A percentile compares a stretch with the other conserved stretches of the same genome.
phyloP scores from a whole-genome alignment of 371 early-diverging fungal species.

The Rhizomucor miehei region DNA sequence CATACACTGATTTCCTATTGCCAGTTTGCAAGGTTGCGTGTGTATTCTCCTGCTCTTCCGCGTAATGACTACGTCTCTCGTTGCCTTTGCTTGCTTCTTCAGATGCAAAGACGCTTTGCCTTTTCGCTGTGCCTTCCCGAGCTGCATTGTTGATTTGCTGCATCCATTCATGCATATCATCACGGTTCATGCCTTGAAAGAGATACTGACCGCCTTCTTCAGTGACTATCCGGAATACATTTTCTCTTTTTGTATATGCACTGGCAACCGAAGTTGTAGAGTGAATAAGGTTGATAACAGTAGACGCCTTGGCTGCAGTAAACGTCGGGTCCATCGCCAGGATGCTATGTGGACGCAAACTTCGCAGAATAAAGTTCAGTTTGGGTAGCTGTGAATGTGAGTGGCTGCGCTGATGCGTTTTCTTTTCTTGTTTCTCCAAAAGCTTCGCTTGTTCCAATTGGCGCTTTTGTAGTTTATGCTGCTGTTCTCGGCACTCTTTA shows the following conservation, averaged over 20 bases:
- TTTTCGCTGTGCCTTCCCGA: constrained; percentile 70
- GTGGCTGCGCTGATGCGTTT: constrained; percentile 8
- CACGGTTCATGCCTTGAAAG: constrained; percentile 67
- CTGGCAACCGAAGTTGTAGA: constrained; percentile 71
- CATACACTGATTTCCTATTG: constrained; percentile 49
- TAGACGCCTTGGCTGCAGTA: constrained; percentile 55
- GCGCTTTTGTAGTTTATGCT: constrained; percentile 66
- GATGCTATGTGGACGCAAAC: constrained; percentile 20
- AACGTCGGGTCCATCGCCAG: constrained; percentile 7
- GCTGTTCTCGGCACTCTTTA: constrained; percentile 63
- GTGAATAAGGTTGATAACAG: constrained; percentile 80
- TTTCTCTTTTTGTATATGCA: constrained; percentile 69
- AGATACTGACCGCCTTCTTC: constrained; percentile 83
- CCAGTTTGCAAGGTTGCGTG: neutral
- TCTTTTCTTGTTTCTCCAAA: constrained; percentile 52
- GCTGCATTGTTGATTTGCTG: constrained; percentile 69
- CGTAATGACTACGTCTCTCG: neutral
- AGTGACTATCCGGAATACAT: constrained; percentile 78
- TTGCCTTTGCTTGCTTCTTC: constrained; percentile 15
- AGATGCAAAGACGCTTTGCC: constrained; percentile 46
- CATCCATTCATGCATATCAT: constrained; percentile 82
- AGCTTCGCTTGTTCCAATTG: constrained; percentile 67
- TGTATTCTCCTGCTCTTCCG: neutral
- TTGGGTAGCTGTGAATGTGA: constrained; percentile 26
- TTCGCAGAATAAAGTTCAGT: constrained; percentile 36